phyloP scores from a whole-genome alignment of 192 early-diverging fungal genomes.

The Mortierella hygrophila region DNA sequence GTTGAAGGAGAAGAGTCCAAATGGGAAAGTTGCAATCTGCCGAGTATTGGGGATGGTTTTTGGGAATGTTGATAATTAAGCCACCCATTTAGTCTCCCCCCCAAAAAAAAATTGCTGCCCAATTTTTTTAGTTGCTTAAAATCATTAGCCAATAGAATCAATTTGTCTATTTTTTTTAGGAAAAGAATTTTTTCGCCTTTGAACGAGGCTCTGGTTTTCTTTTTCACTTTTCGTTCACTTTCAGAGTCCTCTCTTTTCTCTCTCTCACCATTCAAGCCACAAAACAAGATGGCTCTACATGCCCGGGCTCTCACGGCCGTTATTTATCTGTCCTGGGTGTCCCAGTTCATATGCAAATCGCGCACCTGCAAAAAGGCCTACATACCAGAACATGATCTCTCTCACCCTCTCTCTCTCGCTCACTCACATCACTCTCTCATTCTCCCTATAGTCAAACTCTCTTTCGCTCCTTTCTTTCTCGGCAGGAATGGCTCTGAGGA shows the following conservation, averaged over 20 bases:
- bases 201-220: no score
- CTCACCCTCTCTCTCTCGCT: not conserved
- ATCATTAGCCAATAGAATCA: no score
- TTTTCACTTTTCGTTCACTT: no score
- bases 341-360: not conserved
- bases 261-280: not conserved
- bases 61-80: no score
- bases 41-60: no score
- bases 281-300: not conserved
- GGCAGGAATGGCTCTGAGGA: not conserved
- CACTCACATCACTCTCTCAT: not conserved
- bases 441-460: not conserved
- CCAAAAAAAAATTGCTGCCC: no score
- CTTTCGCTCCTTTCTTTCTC: not conserved
- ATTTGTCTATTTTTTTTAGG: no score
- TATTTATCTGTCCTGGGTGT: not conserved
- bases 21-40: no score
- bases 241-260: not conserved
- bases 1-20: no score
- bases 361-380: not conserved
- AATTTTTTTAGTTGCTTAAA: no score
- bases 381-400: not conserved
- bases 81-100: no score
- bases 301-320: not conserved
- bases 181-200: no score